Base-by-base conservation (phyloP, 305 asterid species). In the Solanum aculeatissimum region DNA sequence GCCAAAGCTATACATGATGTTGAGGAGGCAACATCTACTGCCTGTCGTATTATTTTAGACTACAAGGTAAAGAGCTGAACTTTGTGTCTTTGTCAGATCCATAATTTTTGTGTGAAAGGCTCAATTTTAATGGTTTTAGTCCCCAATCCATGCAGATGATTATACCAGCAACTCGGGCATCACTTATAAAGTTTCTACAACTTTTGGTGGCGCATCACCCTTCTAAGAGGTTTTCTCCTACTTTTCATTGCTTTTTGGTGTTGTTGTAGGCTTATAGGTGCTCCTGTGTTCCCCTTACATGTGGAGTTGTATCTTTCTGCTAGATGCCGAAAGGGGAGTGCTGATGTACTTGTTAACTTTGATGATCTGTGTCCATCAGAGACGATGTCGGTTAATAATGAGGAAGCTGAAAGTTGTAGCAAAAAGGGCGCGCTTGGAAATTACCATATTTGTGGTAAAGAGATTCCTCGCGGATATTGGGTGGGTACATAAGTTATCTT, bases 141-240 rank as follows among this genome's bases (percentile, higher is more conserved):
- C 35, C 71, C 55, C 55, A 43, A 45, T 51, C 32, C 54, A 40
- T 69, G 53, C 89, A 95, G 98, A 92, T 93, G 98, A 92, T 95
- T 89, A 95, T 90, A 86, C 42, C 91, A 77, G 94, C 90, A 83
- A 93, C 93, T 86, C 90, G 85, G 74, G 92, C 92, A 71, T 86
- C 95, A 8, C 89, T 95, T 70, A 85, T 91, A 63, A 90, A 88
- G 84, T 95, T 95, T 88, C 89, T 95, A 83, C 97, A 95, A 85
- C 95, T 95, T 90, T 88, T 95, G 89, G 97, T 91, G 87, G 92
- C 91, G 74, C 98, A 95, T 91, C 98, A 95, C 90, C 98, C 98
- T 35, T 93, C 98, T 71, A 91, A 92, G 89, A 90, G 97, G 97
- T 91, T 87, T 77, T 84, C 66, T 74, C 27, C 45, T 21, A n/a